Conservation (phyloP, 2,329 filamentous ascomycete genomes). For the Colletotrichum sp. region DNA sequence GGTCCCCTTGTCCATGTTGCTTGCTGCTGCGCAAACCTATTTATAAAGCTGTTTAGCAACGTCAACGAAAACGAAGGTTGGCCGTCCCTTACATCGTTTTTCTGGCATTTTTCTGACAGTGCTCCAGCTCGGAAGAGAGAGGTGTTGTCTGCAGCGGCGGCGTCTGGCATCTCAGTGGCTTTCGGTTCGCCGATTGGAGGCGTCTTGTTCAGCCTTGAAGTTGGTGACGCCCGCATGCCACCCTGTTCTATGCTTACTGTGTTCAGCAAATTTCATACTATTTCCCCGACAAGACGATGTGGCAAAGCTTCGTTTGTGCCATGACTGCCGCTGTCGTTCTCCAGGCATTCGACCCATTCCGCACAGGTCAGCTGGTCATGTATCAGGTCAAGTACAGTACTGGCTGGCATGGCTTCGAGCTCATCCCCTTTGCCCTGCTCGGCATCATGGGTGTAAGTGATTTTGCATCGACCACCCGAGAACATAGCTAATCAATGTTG, state of each 20-base stretch:
- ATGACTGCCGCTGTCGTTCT: constrained; percentile 97
- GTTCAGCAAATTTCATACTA: constrained; percentile 90
- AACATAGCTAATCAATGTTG: constrained; percentile 12
- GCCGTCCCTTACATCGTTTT: constrained; percentile 3
- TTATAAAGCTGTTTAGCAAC: constrained; percentile 85
- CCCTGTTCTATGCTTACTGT: constrained; percentile 1
- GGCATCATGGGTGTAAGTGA: constrained; percentile 76
- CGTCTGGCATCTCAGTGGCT: constrained; percentile 90
- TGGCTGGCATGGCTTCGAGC: constrained; percentile 93
- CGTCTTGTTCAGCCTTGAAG: constrained; percentile 93
- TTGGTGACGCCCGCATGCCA: constrained; percentile 34
- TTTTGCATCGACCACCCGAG: not conserved
- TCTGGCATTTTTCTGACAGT: not conserved
- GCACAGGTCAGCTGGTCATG: constrained; percentile 92
- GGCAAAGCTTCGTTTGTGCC: constrained; percentile 98
- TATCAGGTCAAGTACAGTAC: constrained; percentile 95
- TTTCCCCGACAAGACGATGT: constrained; percentile 99
- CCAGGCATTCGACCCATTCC: constrained; percentile 91
- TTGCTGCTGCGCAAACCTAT: constrained; percentile 93
- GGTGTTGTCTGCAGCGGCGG: constrained; percentile 88
- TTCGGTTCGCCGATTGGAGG: constrained; percentile 95
- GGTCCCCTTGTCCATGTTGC: constrained; percentile 94
- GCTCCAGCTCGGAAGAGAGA: constrained; percentile 84
- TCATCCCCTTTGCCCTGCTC: constrained; percentile 84
- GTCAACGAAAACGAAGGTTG: constrained; percentile 87